Percentiles rank a stretch among this genome's conserved stretches.
phyloP scores from a whole-genome alignment of 352 stramenopile species.

The Phytopythium montanum region DNA sequence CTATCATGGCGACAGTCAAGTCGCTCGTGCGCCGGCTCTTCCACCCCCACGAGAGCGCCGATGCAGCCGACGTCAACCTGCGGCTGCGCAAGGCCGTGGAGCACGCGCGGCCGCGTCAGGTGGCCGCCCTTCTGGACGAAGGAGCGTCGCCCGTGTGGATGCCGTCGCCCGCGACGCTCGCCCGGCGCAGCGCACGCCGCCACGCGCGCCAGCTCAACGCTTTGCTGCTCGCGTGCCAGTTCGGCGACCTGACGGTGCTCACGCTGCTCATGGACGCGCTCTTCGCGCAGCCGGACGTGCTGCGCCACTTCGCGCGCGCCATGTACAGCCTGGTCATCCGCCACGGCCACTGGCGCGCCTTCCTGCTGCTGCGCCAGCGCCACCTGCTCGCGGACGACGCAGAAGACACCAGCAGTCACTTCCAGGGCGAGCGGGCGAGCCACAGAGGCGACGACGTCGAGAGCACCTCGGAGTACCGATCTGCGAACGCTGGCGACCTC shows the following conservation, averaged over 20 bases:
- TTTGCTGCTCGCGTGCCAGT: conserved; percentile 56
- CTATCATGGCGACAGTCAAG: conserved; percentile 33
- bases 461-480: conserved; percentile 13
- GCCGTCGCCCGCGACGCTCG: conserved; percentile 16
- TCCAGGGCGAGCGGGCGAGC: background rate
- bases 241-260: conserved; percentile 43
- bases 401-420: background rate
- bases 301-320: conserved; percentile 42
- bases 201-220: conserved; percentile 40
- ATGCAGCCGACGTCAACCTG: conserved; percentile 23
- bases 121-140: conserved; percentile 49
- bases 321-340: conserved; percentile 75
- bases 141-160: conserved; percentile 62
- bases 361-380: conserved; percentile 48
- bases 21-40: conserved; percentile 49
- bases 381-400: conserved; percentile 14
- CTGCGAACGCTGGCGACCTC: conserved; percentile 12
- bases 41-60: conserved; percentile 19
- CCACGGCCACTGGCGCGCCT: conserved; percentile 55
- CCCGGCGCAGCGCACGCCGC: conserved; percentile 7
- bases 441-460: background rate
- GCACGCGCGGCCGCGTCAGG: conserved; percentile 34
- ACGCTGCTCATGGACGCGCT: conserved; percentile 60
- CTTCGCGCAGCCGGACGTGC: conserved; percentile 37
- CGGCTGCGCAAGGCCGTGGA: conserved; percentile 56